These are phyloP conservation scores for Podochytrium sp. DNA, from an alignment of 192 early-diverging fungal species.

Conservation along the genomic window DNA sequence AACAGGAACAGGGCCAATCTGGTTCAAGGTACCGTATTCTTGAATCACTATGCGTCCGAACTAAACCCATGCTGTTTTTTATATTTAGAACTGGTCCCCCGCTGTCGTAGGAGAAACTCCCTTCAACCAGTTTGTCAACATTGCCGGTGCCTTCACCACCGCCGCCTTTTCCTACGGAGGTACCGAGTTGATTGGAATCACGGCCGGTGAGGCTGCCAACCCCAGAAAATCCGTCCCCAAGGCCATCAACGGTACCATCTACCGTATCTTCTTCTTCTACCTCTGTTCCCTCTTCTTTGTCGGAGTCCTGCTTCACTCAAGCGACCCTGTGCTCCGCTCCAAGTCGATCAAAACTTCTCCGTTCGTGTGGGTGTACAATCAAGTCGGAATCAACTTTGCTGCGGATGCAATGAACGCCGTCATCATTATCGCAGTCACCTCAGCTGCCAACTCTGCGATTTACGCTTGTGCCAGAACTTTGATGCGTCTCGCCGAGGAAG, in stretches of 20 bases:
- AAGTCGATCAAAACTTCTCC: slow-evolving; percentile 57
- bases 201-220: slow-evolving; percentile 87
- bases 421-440: slow-evolving; percentile 68
- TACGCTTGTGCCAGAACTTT: slow-evolving; percentile 74
- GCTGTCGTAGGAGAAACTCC: background rate
- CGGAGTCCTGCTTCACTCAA: slow-evolving; percentile 74
- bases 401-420: slow-evolving; percentile 75
- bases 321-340: slow-evolving; percentile 55
- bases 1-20: slow-evolving; percentile 18
- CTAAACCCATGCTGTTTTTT: too few species aligned
- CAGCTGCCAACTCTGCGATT: slow-evolving; percentile 77
- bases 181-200: slow-evolving; percentile 76
- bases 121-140: slow-evolving; percentile 50
- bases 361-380: slow-evolving; percentile 70
- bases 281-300: slow-evolving; percentile 68
- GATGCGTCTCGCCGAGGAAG: slow-evolving; percentile 62
- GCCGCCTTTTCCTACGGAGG: slow-evolving; percentile 68
- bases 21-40: too few species aligned
- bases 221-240: slow-evolving; percentile 58
- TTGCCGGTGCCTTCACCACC: slow-evolving; percentile 71
- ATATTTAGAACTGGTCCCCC: slow-evolving; percentile 46
- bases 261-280: slow-evolving; percentile 81
- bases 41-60: too few species aligned
- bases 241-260: slow-evolving; percentile 60
- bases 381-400: slow-evolving; percentile 57